These are phyloP conservation scores for Pseudogymnoascus sp. DNA, from an alignment of 2,329 filamentous ascomycete genomes.

Conservation along the genomic window DNA sequence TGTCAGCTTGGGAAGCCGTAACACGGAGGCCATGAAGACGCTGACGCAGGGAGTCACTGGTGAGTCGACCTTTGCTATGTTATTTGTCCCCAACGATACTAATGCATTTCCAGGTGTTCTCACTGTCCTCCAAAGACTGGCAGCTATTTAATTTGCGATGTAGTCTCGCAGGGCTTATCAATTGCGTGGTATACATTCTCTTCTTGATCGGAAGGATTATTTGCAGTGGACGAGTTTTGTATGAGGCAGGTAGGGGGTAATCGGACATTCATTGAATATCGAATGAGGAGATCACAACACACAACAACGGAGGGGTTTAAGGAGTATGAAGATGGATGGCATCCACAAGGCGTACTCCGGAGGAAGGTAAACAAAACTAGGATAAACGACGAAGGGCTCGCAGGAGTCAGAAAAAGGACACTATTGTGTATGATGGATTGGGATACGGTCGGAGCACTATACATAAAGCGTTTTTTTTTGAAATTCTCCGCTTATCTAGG, in stretches of 20 bases:
- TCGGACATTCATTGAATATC: not conserved
- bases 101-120: slow-evolving; percentile 34
- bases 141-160: slow-evolving; percentile 18
- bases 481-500: not conserved
- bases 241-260: not conserved
- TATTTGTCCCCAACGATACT: not conserved
- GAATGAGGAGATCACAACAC: not conserved
- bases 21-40: slow-evolving; percentile 79
- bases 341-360: slow-evolving; percentile 6
- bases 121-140: slow-evolving; percentile 44
- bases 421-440: slow-evolving; percentile 2
- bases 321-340: slow-evolving; percentile 5
- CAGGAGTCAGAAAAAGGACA: slow-evolving; percentile 5
- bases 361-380: slow-evolving; percentile 4
- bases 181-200: not conserved
- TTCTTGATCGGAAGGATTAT: not conserved
- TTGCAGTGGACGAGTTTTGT: not conserved
- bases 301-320: not conserved
- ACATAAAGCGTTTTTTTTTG: not conserved
- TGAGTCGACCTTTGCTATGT: slow-evolving; percentile 35
- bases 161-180: slow-evolving; percentile 4
- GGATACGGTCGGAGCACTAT: not conserved
- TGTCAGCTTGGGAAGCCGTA: slow-evolving; percentile 77
- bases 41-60: slow-evolving; percentile 88
- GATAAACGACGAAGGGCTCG: slow-evolving; percentile 2